Evolutionary conservation across 495 filamentous ascomycete species (phyloP).

Genomic region (Aspergillus nanangensis): DNA sequence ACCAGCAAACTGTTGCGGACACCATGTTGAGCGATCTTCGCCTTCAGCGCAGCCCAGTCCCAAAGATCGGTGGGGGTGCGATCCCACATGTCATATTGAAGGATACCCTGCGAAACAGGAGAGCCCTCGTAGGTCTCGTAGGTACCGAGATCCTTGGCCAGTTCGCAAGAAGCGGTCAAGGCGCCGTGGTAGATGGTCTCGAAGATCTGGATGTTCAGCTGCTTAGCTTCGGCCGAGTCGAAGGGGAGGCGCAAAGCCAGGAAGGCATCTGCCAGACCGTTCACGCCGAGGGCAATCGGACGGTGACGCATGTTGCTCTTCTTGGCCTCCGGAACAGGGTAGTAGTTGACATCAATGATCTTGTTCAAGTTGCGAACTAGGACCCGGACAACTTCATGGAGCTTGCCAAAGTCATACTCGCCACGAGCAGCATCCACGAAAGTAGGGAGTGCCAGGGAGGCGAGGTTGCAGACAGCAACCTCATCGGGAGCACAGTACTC

Average conservation of each 20-base stretch:
- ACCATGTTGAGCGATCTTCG: conserved; percentile 83
- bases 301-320: conserved; percentile 94
- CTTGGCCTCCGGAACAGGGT: conserved; percentile 88
- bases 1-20: conserved; percentile 92
- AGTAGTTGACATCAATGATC: conserved; percentile 96
- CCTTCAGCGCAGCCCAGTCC: conserved; percentile 92
- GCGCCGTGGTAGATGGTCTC: conserved; percentile 99
- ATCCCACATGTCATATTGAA: conserved; percentile 99
- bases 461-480: conserved; percentile 97
- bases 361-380: conserved; percentile 92
- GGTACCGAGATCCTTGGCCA: conserved; percentile 75
- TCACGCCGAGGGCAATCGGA: conserved; percentile 92
- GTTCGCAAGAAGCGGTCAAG: conserved; percentile 78
- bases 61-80: conserved; percentile 89
- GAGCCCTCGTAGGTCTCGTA: conserved; percentile 92
- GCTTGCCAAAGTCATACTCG: conserved; percentile 87
- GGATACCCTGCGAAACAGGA: conserved; percentile 88
- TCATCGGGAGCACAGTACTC: conserved; percentile 97
- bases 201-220: conserved; percentile 97
- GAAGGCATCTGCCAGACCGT: conserved; percentile 98
- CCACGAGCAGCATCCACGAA: conserved; percentile 80
- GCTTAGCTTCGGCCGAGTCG: conserved; percentile 86
- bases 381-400: conserved; percentile 88
- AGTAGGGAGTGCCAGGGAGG: conserved; percentile 84
- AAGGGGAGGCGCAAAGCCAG: conserved; percentile 94